Base-by-base conservation (phyloP, 2,329 filamentous ascomycete species). In the Colletotrichum chrysophilum region DNA sequence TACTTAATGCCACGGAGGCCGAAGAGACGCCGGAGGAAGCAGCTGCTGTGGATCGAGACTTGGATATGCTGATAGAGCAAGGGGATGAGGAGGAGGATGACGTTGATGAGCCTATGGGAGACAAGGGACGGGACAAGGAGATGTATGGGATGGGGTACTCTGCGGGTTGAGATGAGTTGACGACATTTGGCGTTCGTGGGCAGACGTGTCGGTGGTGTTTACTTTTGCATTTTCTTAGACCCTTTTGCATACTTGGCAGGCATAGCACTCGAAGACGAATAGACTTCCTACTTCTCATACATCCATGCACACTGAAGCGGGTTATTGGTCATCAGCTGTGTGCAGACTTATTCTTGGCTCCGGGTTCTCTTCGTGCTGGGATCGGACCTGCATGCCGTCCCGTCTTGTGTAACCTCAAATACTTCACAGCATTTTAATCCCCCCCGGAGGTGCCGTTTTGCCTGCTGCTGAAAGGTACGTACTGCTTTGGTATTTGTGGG, bases 31-130 rank as follows among this genome's bases (percentile, higher is more conserved):
- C 84, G 4, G 83, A 86, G 9, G 85, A 87, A 58, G 83, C 76
- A 18, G 78, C 79, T 2, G 82, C 86, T 1, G 86, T 89, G 34
- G 88, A 90, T 52, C 83, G 85, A 18, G 89, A 90, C 70, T 77
- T 90, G 76, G 88, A 89, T 60, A 89, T 90, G 88, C 77, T 90
- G 72, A 88, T 90, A 43, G 85, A 88, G 71, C 86, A 88, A 55
- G 82, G 85, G 0, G 87, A 88, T 1, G 86, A 88, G 0, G 86
- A 87, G 3, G 83, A 80, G 1, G 55, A 60, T 43, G 86, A 88
- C 0, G 86, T 87, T 4, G 83, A 81, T 38, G 52, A 66, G 61
- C 34, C 26, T 62, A 66, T 75, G 70, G 76, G 32, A 24, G 68
- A 79, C 9, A 67, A 75, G 13, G 75, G 75, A n/a, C 52, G 64